A percentile compares a stretch with the other conserved stretches of the same genome.
Evolutionary conservation across 495 filamentous ascomycete genomes (phyloP).

Genomic region (Niebla homalea): DNA sequence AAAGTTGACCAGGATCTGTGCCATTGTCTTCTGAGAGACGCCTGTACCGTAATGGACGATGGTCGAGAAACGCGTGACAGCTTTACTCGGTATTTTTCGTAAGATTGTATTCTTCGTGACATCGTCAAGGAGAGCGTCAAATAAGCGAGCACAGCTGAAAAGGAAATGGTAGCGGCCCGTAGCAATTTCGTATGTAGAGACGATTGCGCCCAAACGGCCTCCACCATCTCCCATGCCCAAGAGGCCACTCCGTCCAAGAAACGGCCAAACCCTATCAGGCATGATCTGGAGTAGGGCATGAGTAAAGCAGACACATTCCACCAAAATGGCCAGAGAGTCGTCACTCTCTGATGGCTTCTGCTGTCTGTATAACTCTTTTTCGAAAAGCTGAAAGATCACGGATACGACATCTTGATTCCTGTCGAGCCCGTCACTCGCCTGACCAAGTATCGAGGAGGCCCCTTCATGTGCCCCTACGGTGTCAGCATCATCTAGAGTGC

Average conservation of each 20-base stretch:
- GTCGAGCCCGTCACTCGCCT: slow-evolving; percentile 60
- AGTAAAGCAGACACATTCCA: slow-evolving; percentile 68
- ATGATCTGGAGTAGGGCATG: slow-evolving; percentile 53
- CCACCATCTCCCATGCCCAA: slow-evolving; percentile 59
- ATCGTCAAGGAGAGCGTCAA: slow-evolving; percentile 63
- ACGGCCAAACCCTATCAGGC: slow-evolving; percentile 78
- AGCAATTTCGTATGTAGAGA: slow-evolving; percentile 62
- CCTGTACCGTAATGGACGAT: slow-evolving; percentile 49
- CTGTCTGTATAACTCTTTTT: slow-evolving; percentile 40
- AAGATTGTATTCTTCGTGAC: slow-evolving; percentile 57
- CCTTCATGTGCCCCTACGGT: slow-evolving; percentile 14
- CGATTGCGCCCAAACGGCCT: slow-evolving; percentile 57
- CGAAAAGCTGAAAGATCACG: slow-evolving; percentile 73
- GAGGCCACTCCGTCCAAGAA: slow-evolving; percentile 65
- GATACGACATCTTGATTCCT: slow-evolving; percentile 64
- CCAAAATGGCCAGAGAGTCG: slow-evolving; percentile 45
- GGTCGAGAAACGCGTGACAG: slow-evolving; percentile 36
- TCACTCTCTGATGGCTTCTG: slow-evolving; percentile 34
- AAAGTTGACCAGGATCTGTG: slow-evolving; percentile 56
- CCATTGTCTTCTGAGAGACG: slow-evolving; percentile 63
- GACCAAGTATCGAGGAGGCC: slow-evolving; percentile 46
- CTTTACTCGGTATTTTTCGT: slow-evolving; percentile 45
- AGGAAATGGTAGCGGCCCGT: slow-evolving; percentile 67
- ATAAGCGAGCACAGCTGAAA: slow-evolving; percentile 54
- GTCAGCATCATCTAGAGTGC: slow-evolving; percentile 14